phyloP scores from a whole-genome alignment of 257 asterid species.

The Parsonsia alboflavescens region DNA sequence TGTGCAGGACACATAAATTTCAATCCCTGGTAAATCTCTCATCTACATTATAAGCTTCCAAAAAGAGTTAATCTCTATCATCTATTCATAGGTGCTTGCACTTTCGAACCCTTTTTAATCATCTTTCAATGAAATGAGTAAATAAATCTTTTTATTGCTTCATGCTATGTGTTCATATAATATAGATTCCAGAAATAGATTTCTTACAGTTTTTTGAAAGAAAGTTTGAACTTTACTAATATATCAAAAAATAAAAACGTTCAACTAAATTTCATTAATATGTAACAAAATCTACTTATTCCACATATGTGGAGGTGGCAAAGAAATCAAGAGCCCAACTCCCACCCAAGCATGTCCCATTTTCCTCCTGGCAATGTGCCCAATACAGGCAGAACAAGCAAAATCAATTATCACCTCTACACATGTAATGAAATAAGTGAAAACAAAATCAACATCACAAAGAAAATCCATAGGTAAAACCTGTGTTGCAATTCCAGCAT shows the following conservation, averaged over 20 bases:
- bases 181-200: neutral
- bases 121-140: neutral
- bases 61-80: neutral
- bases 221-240: neutral
- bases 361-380: neutral
- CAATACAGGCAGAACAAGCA: neutral
- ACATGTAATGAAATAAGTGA: neutral
- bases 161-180: neutral
- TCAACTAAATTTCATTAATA: neutral
- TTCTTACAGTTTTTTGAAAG: neutral
- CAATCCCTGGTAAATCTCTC: neutral
- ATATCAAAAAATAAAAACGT: neutral
- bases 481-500: constrained; percentile 99
- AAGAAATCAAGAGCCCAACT: neutral
- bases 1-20: neutral
- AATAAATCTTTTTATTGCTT: neutral
- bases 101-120: neutral
- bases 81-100: too few species aligned
- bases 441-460: neutral
- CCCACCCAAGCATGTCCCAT: neutral
- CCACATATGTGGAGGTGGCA: neutral
- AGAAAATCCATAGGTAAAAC: constrained; percentile 26
- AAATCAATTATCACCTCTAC: neutral
- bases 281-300: neutral
- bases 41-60: neutral